Evolutionary conservation across 257 asterid species (phyloP).

Genomic region (Nicotiana noctiflora): DNA sequence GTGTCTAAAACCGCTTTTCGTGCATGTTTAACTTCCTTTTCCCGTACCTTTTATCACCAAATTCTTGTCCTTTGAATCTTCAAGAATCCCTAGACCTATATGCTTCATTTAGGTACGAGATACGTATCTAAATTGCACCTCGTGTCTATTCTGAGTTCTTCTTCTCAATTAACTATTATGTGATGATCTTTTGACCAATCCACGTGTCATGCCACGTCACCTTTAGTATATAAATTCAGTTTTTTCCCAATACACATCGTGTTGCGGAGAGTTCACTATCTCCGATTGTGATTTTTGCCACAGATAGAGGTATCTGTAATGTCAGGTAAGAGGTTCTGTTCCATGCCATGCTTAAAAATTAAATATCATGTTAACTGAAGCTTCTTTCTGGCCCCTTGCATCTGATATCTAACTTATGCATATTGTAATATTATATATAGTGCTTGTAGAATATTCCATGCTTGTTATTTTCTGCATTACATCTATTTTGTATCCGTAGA

Average conservation of each 20-base stretch:
- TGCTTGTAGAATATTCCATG: not conserved
- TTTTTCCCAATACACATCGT: not conserved
- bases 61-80: too few species aligned
- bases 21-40: too few species aligned
- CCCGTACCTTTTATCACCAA: too few species aligned
- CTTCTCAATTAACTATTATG: too few species aligned
- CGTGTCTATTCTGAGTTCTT: too few species aligned
- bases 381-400: not conserved
- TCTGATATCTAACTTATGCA: not conserved
- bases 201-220: too few species aligned
- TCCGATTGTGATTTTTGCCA: conserved; percentile 78
- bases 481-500: not conserved
- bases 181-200: too few species aligned
- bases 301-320: conserved; percentile 78
- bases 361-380: not conserved
- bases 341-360: not conserved
- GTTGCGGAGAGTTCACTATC: conserved; percentile 78
- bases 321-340: conserved; percentile 47
- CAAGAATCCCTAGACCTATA: too few species aligned
- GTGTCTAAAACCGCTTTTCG: too few species aligned
- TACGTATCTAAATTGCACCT: too few species aligned
- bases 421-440: not conserved
- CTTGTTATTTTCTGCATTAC: not conserved
- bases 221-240: too few species aligned
- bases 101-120: too few species aligned